phyloP scores from a whole-genome alignment of 306 rosid species.

The Ziziphus jujuba region DNA sequence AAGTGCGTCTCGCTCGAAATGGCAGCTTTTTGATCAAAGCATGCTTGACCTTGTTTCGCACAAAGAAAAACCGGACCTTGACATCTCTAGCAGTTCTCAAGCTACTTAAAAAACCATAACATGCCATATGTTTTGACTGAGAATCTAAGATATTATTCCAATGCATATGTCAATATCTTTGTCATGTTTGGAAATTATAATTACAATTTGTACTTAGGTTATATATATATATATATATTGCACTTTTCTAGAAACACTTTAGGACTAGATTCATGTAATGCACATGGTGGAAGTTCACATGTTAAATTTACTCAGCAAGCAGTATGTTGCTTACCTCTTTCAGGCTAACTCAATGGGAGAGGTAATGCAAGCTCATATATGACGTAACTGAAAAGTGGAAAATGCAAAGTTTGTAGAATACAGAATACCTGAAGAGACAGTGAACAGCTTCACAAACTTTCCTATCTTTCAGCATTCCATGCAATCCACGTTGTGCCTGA shows the following conservation, averaged over 20 bases:
- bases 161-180: too few relatives aligned
- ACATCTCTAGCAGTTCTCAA: neutral
- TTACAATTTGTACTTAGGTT: too few relatives aligned
- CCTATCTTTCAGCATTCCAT: conserved; percentile 64
- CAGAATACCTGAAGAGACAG: conserved; percentile 83
- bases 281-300: neutral
- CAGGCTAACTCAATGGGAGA: too few relatives aligned
- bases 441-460: conserved; percentile 75
- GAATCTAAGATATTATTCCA: too few relatives aligned
- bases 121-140: too few relatives aligned
- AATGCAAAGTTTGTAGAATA: neutral
- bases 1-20: neutral
- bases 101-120: neutral
- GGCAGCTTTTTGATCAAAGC: too few relatives aligned
- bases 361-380: neutral
- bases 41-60: too few relatives aligned
- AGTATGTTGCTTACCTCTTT: neutral
- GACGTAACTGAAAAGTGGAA: conserved; percentile 10
- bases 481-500: conserved; percentile 72
- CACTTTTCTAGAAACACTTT: too few relatives aligned
- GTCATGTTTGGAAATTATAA: too few relatives aligned
- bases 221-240: too few relatives aligned
- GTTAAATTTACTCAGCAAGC: neutral
- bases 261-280: too few relatives aligned
- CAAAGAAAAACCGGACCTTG: neutral